Base-by-base conservation (phyloP, 768 basidiomycete genomes). In the Leccinum subgranulosum region DNA sequence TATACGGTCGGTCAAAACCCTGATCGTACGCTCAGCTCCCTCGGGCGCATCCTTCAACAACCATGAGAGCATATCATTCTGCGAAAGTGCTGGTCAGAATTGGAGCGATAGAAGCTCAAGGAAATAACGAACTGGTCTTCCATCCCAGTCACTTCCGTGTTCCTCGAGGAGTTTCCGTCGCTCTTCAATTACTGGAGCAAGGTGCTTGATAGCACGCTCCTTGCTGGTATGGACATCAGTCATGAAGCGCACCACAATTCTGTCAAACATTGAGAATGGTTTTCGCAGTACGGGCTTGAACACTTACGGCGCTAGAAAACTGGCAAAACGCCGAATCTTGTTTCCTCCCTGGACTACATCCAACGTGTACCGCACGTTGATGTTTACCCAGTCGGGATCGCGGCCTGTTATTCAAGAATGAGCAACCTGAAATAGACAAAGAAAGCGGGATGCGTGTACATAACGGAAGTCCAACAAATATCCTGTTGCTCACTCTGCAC, bases 181-280 rank as follows among this genome's bases (percentile, higher is more conserved):
- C 5, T 51, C 58, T 11, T 59, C 49, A 4, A 59, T 56, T 6
- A 56, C 51, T 12, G 58, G 54, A 14, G 41, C 43, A 29, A 59
- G 58, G 33, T 27, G 43, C 28, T 33, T 46, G 31, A 23, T 29
- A 15, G 12, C 53, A 12, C 45, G 43, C 31, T 23, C 4, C 8
- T n/a, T 31, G 27, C 21, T 46, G 15, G 3, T 6, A 2, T 4
- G 43, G 10, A 47, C 4, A 47, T 34, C 11, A 14, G 43, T 31
- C n/a, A 54, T 4, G 19, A 46, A 34, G 28, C 5, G 8, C 17
- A 31, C 49, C 3, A 50, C 12, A 11, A 33, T 12, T 10, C 49
- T 50, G 29, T 33, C 17, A 28, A 21, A 27, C 10, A 17, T 19
- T 14, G 7, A 28, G 11, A 31, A 2, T 17, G 14, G 17, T 10